Conservation (phyloP, 495 filamentous ascomycete species). For the Hypoxylon trugodes region DNA sequence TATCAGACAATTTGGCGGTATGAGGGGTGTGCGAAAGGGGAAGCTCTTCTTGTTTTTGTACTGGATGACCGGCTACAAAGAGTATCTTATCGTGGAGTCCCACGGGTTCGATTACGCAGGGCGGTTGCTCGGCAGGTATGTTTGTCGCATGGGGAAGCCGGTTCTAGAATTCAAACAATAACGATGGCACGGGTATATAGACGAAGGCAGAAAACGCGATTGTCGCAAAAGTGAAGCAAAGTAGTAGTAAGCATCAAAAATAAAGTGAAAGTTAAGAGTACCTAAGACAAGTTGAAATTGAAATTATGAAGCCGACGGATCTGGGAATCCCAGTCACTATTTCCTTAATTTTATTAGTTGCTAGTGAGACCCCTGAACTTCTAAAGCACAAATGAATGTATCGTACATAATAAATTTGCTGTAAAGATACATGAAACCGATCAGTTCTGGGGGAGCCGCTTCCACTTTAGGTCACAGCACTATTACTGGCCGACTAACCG, state of each 20-base stretch:
- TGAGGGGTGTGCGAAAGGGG: constrained; percentile 5
- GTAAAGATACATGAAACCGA: constrained; percentile 18
- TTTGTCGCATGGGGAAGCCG: constrained; percentile 30
- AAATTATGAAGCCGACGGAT: constrained; percentile 34
- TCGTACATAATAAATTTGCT: not conserved
- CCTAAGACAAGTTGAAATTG: not conserved
- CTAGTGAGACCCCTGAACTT: constrained; percentile 23
- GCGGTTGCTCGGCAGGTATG: not conserved
- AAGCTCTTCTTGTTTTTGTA: constrained; percentile 7
- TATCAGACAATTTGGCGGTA: constrained; percentile 74
- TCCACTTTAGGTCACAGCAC: constrained; percentile 21
- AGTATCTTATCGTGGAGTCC: constrained; percentile 23
- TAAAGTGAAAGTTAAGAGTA: too few species aligned
- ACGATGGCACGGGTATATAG: constrained; percentile 5
- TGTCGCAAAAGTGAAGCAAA: constrained; percentile 9
- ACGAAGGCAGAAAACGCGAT: not conserved
- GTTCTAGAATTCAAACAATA: constrained; percentile 4
- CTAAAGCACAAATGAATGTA: constrained; percentile 13
- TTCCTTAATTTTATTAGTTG: constrained; percentile 36
- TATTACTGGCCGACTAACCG: constrained; percentile 40
- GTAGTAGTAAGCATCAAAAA: not conserved
- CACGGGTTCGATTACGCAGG: constrained; percentile 22
- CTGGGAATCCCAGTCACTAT: constrained; percentile 26
- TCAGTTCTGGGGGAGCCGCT: constrained; percentile 19
- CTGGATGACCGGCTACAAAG: constrained; percentile 8